Conservation (phyloP, 2,329 filamentous ascomycete genomes). For the Penicillium vulpinum region DNA sequence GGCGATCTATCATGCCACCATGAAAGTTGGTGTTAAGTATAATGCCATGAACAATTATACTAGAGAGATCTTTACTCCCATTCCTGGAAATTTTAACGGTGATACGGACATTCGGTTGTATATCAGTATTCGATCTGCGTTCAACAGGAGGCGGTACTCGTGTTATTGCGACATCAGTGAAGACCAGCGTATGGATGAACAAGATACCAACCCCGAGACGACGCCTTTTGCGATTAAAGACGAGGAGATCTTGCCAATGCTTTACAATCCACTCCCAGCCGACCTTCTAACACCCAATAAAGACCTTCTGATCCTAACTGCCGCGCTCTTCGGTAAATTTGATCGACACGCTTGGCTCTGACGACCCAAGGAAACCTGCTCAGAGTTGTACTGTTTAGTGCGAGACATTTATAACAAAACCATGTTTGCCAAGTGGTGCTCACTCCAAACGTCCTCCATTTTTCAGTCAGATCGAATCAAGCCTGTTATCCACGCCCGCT, state of each 20-base stretch:
- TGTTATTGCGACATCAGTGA: background rate
- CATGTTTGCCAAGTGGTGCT: background rate
- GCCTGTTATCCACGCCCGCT: background rate
- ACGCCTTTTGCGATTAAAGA: background rate
- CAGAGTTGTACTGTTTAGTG: background rate
- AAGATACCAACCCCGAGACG: background rate
- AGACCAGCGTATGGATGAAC: background rate
- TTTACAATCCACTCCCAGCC: background rate
- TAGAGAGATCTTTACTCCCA: background rate
- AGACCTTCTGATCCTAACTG: background rate
- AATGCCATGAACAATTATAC: slow-evolving; percentile 43
- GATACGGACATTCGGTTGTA: background rate
- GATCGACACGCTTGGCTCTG: background rate
- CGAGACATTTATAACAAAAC: background rate
- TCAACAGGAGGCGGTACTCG: background rate
- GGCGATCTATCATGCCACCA: slow-evolving; percentile 36
- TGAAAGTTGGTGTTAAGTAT: slow-evolving; percentile 29
- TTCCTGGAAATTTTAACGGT: background rate
- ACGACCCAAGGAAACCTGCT: background rate
- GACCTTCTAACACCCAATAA: background rate
- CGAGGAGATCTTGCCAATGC: background rate
- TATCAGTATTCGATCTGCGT: background rate
- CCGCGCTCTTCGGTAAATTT: background rate
- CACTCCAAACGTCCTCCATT: background rate
- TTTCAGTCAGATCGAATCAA: background rate